Evolutionary conservation across 331 rosid species (phyloP), one percentile per base, ranked within the genome.

Genomic region (Spiraea crenata): DNA sequence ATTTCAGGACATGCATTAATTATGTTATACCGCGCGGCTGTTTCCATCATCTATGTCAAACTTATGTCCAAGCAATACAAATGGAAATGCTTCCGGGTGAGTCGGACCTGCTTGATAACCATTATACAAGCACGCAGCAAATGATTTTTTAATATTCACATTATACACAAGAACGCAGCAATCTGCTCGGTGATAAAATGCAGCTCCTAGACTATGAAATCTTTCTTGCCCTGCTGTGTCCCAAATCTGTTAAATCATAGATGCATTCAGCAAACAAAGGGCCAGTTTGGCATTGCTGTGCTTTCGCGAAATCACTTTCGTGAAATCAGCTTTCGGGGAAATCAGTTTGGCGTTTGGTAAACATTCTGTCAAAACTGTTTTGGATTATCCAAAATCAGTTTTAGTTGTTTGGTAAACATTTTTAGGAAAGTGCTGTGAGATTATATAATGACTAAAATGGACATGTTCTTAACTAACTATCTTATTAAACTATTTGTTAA

Each of bases 151-250:
- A 69, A 83, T 72, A 80, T 90, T 90, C 48, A 93, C 89, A 77
- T 93, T 97, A 74, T 83, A 93, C 1, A 90, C 96, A 78, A 93
- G 81, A 76, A 93, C 92, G 80, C 98, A 93, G 46, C 98, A 93
- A 83, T 93, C 98, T 45, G 98, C 89, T 3, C 97, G 97, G 59
- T 97, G 79, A 54, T 90, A 93, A 81, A 90, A 93, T 58, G 97
- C 96, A 58, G 90, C 83, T 0, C 97, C 96, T 31, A 90, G 84
- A 78, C 97, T 85, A 37, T 90, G 96, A 49, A 93, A 93, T 85
- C 91, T 85, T 67, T 93, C 98, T 46, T 90, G 97, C n/a, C 98
- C 98, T 57, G 98, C 98, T 4, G 98, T 93, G 76, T 93, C 98
- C 98, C 98, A 93, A 76, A 93, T 85, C 98, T 93, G 79, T 82